These are phyloP conservation scores for Pichia sp. DNA, from an alignment of 1,139 yeast species.

Conservation along the genomic window DNA sequence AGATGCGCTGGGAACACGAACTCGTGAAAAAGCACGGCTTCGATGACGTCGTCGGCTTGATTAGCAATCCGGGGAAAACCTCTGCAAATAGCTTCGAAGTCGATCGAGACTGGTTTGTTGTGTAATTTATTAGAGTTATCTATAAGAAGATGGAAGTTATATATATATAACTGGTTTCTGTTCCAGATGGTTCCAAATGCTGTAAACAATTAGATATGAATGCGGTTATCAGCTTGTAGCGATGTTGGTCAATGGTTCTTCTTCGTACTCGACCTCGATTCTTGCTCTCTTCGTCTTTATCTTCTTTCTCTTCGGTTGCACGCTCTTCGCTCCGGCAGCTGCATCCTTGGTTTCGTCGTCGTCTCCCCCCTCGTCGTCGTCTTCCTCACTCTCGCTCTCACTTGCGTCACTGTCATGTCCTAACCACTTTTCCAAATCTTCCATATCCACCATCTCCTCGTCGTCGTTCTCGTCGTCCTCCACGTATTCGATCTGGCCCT, in stretches of 20 bases:
- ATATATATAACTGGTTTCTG: constrained; percentile 3
- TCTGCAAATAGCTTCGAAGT: constrained; percentile 2
- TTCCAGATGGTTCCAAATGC: neutral
- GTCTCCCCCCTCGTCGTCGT: constrained; percentile 28
- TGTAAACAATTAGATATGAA: too few relatives aligned
- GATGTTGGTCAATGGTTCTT: constrained; percentile 35
- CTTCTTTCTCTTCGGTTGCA: constrained; percentile 36
- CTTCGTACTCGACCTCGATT: constrained; percentile 80
- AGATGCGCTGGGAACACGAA: constrained; percentile 58
- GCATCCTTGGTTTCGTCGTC: constrained; percentile 34
- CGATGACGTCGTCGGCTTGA: constrained; percentile 11
- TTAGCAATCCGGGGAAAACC: neutral
- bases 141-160: neutral
- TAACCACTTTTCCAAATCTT: constrained; percentile 87
- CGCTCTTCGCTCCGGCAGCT: constrained; percentile 26
- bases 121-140: neutral
- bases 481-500: constrained; percentile 79
- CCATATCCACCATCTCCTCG: constrained; percentile 84
- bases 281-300: constrained; percentile 56
- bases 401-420: constrained; percentile 49
- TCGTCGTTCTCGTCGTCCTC: constrained; percentile 71
- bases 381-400: constrained; percentile 32
- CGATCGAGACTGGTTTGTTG: constrained; percentile 14
- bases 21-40: constrained; percentile 16
- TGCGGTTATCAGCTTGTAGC: constrained; percentile 10